Evolutionary conservation across 2,329 filamentous ascomycete species (phyloP).

Genomic region (Fusarium coicis): DNA sequence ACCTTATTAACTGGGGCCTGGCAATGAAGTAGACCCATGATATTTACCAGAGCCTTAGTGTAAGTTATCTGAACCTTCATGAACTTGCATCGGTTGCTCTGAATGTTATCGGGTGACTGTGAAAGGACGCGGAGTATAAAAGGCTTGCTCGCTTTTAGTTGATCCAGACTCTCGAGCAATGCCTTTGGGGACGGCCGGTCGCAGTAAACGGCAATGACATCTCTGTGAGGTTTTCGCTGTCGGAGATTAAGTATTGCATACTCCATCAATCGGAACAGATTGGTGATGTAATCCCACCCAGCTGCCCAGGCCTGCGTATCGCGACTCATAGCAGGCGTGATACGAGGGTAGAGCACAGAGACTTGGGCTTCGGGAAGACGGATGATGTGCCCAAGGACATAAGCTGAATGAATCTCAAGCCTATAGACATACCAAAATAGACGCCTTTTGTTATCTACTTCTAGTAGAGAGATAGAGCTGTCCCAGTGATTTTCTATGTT

Average conservation of each 20-base stretch:
- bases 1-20: neutral
- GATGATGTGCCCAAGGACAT: neutral
- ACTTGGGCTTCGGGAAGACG: neutral
- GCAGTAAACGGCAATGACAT: neutral
- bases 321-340: neutral
- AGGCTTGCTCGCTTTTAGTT: neutral
- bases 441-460: neutral
- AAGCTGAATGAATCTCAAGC: neutral
- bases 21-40: neutral
- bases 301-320: neutral
- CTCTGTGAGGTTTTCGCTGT: neutral
- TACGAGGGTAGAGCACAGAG: neutral
- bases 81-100: neutral
- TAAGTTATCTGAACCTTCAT: neutral
- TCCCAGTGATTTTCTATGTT: neutral
- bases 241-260: neutral
- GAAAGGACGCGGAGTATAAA: neutral
- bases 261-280: neutral
- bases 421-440: neutral
- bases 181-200: neutral
- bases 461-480: neutral
- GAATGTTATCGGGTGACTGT: neutral
- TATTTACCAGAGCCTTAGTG: neutral
- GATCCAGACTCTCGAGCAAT: neutral
- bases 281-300: constrained; percentile 3